A percentile compares a stretch with the other conserved stretches of the same genome.
These are phyloP conservation scores for Eucalyptus curtisii DNA, from an alignment of 345 rosid species.

Conservation along the genomic window DNA sequence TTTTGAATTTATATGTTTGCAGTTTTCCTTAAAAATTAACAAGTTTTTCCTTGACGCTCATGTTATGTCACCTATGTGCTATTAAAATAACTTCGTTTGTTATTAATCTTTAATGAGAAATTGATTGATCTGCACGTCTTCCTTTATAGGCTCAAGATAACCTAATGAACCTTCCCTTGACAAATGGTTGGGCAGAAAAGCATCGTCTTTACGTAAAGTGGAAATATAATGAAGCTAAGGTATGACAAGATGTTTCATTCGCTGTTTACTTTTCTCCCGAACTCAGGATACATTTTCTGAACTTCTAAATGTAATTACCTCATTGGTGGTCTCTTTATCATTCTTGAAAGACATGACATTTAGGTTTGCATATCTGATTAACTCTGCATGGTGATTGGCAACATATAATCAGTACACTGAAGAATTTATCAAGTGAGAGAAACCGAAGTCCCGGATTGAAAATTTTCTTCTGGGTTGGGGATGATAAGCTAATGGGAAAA, in stretches of 20 bases:
- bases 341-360: background rate
- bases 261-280: background rate
- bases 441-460: background rate
- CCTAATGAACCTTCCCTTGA: constrained; percentile 71
- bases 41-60: background rate
- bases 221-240: constrained; percentile 92
- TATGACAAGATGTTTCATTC: background rate
- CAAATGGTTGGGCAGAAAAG: constrained; percentile 98
- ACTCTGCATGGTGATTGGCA: background rate
- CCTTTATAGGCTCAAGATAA: constrained; percentile 88
- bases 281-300: background rate
- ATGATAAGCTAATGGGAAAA: background rate
- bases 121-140: background rate
- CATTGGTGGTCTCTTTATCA: background rate
- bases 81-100: background rate
- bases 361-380: background rate
- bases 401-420: background rate
- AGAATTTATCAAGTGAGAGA: background rate
- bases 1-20: background rate
- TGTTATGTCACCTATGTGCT: background rate
- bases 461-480: background rate
- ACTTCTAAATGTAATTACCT: background rate
- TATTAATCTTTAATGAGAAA: background rate
- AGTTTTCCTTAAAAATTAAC: background rate
- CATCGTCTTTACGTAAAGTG: constrained; percentile 83